Percentiles rank a stretch among this genome's conserved stretches.
phyloP scores from a whole-genome alignment of 2,329 filamentous ascomycete species.

The Claviceps cyperi region DNA sequence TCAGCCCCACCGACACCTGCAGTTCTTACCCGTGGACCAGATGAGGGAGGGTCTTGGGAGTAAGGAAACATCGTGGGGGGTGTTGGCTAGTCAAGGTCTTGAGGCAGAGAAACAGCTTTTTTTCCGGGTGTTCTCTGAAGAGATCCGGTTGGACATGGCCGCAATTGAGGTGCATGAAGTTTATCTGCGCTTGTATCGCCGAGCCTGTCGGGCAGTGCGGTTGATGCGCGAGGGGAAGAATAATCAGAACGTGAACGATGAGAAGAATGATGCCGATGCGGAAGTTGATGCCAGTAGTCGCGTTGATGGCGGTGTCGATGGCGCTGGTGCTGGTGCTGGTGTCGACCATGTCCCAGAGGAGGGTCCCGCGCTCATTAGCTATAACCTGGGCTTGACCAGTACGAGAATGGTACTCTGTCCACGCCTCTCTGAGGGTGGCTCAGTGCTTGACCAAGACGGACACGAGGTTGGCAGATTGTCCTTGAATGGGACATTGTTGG shows the following conservation, averaged over 20 bases:
- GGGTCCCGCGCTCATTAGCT: conserved; percentile 40
- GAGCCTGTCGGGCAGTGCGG: conserved; percentile 25
- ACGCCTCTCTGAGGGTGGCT: conserved; percentile 34
- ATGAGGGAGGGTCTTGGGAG: conserved; percentile 41
- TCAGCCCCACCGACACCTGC: conserved; percentile 57
- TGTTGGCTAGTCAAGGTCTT: conserved; percentile 23
- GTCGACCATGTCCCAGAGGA: conserved; percentile 12
- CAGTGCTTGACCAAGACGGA: conserved; percentile 15
- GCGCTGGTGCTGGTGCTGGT: neutral
- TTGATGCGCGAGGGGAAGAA: neutral
- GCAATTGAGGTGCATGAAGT: conserved; percentile 22
- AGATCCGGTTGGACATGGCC: conserved; percentile 20
- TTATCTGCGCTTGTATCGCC: conserved; percentile 34
- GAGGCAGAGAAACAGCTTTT: conserved; percentile 21
- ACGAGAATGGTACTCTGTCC: conserved; percentile 39
- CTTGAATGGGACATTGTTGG: conserved; percentile 49
- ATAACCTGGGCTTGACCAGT: conserved; percentile 47
- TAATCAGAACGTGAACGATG: too few species aligned
- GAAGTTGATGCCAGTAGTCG: too few species aligned
- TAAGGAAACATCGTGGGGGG: conserved; percentile 25
- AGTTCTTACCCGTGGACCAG: conserved; percentile 50
- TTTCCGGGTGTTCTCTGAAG: conserved; percentile 30
- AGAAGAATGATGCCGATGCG: too few species aligned
- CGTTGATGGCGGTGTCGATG: neutral
- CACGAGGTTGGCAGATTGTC: conserved; percentile 28